Conservation (phyloP, 768 basidiomycete genomes). For the Termitomyces sp. region DNA sequence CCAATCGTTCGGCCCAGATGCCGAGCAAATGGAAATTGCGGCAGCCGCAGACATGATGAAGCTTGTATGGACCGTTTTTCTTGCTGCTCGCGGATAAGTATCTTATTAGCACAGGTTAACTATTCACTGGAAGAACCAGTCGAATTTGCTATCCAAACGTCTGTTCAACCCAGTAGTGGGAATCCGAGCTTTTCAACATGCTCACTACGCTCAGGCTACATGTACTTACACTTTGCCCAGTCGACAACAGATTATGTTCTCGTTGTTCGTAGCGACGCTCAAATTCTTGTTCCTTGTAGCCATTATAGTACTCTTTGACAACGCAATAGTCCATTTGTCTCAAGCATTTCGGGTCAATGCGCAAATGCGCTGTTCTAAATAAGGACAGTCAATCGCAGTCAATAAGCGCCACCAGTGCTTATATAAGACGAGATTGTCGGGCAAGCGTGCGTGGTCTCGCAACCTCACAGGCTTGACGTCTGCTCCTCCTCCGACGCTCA, state of each 20-base stretch:
- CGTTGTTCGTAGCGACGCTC: background rate
- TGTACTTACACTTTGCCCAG: background rate
- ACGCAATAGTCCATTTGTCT: background rate
- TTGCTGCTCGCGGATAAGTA: too few relatives aligned
- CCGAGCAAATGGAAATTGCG: too few relatives aligned
- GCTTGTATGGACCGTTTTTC: background rate
- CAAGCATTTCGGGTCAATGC: background rate
- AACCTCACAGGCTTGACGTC: slow-evolving; percentile 31
- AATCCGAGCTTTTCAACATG: background rate
- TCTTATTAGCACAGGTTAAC: background rate
- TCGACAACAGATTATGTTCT: background rate
- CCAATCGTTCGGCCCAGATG: too few relatives aligned
- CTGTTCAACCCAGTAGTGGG: background rate
- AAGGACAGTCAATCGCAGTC: background rate
- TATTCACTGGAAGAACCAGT: background rate
- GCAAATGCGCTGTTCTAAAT: background rate
- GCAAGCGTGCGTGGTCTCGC: slow-evolving; percentile 33
- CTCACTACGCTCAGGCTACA: too few relatives aligned
- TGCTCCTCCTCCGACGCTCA: slow-evolving; percentile 33
- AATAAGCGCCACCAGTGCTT: slow-evolving; percentile 41
- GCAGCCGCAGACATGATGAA: background rate
- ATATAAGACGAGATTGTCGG: slow-evolving; percentile 41
- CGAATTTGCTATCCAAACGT: background rate
- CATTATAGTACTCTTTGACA: background rate
- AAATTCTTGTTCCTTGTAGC: background rate